Percentiles rank a stretch among this genome's conserved stretches.
phyloP scores from a whole-genome alignment of 208 protist species.

The Blastocrithidia nonstop region DNA sequence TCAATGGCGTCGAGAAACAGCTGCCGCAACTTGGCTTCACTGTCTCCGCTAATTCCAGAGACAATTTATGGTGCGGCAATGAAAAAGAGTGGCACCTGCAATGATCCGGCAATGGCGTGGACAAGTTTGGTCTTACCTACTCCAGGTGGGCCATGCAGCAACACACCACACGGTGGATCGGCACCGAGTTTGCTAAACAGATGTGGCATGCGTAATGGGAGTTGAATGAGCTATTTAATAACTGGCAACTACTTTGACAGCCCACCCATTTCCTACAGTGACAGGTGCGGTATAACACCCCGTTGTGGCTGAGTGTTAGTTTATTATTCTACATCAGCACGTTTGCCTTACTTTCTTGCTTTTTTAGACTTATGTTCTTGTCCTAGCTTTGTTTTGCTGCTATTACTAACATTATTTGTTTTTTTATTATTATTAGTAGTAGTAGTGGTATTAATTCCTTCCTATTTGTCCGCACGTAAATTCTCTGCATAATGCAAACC shows the following conservation, averaged over 20 bases:
- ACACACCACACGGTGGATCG: constrained; percentile 89
- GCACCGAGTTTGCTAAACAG: constrained; percentile 91
- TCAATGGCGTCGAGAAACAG: constrained; percentile 90
- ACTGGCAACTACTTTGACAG: constrained; percentile 79
- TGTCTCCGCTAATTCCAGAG: constrained; percentile 97
- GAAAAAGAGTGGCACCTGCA: constrained; percentile 90
- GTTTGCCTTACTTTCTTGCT: constrained; percentile 5
- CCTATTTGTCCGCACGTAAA: no score
- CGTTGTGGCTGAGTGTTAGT: constrained; percentile 9
- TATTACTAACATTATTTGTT: constrained; percentile 2
- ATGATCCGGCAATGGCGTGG: constrained; percentile 89
- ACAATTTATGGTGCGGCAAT: constrained; percentile 94
- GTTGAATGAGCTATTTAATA: constrained; percentile 93
- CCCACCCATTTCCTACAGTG: constrained; percentile 85
- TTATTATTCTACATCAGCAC: constrained; percentile 6
- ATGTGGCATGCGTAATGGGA: constrained; percentile 89
- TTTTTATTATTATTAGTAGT: constrained; percentile 9
- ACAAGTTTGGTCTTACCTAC: constrained; percentile 93
- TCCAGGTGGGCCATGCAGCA: constrained; percentile 95
- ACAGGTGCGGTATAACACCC: constrained; percentile 72
- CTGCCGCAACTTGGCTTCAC: constrained; percentile 93
- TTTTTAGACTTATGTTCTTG: constrained; percentile 1
- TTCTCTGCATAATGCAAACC: no score
- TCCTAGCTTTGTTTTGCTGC: background rate
- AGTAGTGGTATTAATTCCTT: no score